These are phyloP conservation scores for Babesia divergens DNA, from an alignment of 169 alveolate genomes.

Conservation along the genomic window DNA sequence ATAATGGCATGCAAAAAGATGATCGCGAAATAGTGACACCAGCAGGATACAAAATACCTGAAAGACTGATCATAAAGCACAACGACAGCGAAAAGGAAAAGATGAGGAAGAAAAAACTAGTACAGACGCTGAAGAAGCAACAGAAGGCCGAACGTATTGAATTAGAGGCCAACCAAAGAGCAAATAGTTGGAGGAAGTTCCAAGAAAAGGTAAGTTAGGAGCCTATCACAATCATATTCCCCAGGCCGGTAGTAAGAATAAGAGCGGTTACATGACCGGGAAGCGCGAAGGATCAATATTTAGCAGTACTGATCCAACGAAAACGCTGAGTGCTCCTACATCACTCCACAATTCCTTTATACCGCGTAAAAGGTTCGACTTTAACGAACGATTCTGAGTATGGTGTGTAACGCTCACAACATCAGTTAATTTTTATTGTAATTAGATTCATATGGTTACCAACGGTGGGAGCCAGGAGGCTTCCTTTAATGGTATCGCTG, in stretches of 20 bases:
- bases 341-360: constrained; percentile 31
- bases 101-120: constrained; percentile 70
- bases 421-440: constrained; percentile 21
- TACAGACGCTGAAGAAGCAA: constrained; percentile 70
- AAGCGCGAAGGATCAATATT: constrained; percentile 61
- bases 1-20: constrained; percentile 29
- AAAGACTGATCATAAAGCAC: constrained; percentile 70
- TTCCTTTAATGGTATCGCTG: constrained; percentile 36
- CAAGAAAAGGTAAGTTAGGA: constrained; percentile 61
- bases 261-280: constrained; percentile 66
- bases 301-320: constrained; percentile 18
- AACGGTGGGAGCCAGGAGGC: constrained; percentile 1
- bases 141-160: constrained; percentile 70
- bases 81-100: constrained; percentile 70
- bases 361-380: constrained; percentile 55
- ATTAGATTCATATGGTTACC: background rate
- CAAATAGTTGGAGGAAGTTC: constrained; percentile 73
- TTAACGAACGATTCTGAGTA: constrained; percentile 53
- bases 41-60: constrained; percentile 76
- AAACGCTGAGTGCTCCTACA: background rate
- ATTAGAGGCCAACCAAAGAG: constrained; percentile 63
- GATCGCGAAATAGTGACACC: constrained; percentile 73
- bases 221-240: background rate
- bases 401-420: background rate
- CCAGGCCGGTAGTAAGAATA: constrained; percentile 59